Percentiles rank a stretch among this genome's conserved stretches.
Evolutionary conservation across 129 eudicot species (phyloP).

Genomic region (Escallonia herrerae): DNA sequence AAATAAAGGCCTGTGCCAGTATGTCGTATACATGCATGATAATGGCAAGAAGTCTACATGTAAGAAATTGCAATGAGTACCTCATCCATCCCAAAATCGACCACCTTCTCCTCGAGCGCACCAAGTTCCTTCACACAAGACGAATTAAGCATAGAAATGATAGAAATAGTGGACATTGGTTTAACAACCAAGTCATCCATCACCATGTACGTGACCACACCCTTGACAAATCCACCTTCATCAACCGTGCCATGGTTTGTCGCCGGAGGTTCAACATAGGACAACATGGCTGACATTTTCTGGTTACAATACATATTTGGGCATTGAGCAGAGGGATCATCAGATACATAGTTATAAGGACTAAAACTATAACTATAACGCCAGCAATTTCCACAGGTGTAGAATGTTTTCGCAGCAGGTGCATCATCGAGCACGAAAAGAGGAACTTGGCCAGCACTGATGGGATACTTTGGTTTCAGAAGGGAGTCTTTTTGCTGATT

Average conservation of each 20-base stretch:
- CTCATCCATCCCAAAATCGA: conserved; percentile 33
- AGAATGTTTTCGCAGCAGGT: background rate
- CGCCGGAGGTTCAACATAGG: conserved; percentile 8
- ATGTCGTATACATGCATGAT: no score
- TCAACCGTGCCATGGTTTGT: background rate
- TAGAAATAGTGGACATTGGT: conserved; percentile 51
- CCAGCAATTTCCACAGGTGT: conserved; percentile 18
- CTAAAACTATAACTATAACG: background rate
- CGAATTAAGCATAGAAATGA: conserved; percentile 31
- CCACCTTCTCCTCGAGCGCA: conserved; percentile 32
- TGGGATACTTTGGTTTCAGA: conserved; percentile 23
- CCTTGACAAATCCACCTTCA: conserved; percentile 48
- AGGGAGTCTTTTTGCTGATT: conserved; percentile 16
- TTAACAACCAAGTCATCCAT: conserved; percentile 49
- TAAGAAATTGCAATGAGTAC: no score
- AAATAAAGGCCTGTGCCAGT: no score
- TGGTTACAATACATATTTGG: conserved; percentile 6
- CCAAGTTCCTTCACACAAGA: conserved; percentile 36
- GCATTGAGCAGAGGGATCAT: conserved; percentile 13
- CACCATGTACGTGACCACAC: conserved; percentile 49
- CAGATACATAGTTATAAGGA: background rate
- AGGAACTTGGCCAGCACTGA: conserved; percentile 6
- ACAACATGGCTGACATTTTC: background rate
- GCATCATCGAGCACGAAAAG: conserved; percentile 9
- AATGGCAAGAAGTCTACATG: no score